A percentile compares a stretch with the other conserved stretches of the same genome.
These are phyloP conservation scores for Collybia nuda DNA, from an alignment of 768 basidiomycete species.

Conservation along the genomic window DNA sequence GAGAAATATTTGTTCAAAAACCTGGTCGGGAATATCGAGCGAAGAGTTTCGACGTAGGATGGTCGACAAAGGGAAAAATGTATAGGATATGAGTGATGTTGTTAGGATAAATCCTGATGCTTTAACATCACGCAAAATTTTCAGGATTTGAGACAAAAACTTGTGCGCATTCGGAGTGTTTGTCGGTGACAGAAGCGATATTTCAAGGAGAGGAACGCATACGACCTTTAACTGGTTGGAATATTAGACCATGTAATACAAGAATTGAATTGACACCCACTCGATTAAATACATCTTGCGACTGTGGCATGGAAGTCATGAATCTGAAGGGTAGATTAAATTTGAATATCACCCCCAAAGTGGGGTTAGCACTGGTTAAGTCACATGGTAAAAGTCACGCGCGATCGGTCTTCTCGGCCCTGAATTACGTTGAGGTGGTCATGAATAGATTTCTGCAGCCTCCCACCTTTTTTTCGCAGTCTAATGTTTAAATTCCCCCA, in stretches of 20 bases:
- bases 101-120: constrained; percentile 40
- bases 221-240: constrained; percentile 57
- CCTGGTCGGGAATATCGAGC: constrained; percentile 69
- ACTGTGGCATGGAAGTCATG: background rate
- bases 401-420: too few species aligned
- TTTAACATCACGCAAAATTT: constrained; percentile 43
- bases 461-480: too few species aligned
- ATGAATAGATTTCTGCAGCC: too few species aligned
- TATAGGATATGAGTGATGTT: constrained; percentile 71
- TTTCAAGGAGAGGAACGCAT: constrained; percentile 80
- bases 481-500: too few species aligned
- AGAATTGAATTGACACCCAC: constrained; percentile 21
- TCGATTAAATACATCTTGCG: constrained; percentile 34
- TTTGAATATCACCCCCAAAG: too few species aligned
- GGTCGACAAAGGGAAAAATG: constrained; percentile 84
- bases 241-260: background rate
- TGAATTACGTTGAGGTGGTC: too few species aligned
- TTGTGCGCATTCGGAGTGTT: constrained; percentile 45
- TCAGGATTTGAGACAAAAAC: constrained; percentile 55
- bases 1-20: constrained; percentile 72
- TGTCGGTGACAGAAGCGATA: constrained; percentile 60
- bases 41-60: constrained; percentile 78
- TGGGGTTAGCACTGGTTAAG: too few species aligned
- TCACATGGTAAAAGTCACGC: too few species aligned
- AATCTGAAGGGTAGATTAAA: too few species aligned